Conservation (phyloP, 768 basidiomycete genomes). For the Tubosaeta sp. region DNA sequence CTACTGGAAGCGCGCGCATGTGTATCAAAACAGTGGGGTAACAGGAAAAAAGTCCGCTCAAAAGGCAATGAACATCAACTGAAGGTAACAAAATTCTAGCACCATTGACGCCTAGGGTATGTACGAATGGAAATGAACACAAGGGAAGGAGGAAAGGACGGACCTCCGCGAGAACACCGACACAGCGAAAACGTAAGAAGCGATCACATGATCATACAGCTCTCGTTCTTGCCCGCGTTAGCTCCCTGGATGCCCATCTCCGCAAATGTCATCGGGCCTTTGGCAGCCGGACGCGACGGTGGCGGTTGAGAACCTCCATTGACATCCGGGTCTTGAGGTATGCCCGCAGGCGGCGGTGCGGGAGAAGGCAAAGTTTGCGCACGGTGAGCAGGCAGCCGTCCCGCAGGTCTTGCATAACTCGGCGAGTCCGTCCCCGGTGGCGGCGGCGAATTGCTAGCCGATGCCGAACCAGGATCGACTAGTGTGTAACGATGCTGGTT, state of each 20-base stretch:
- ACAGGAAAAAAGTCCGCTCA: background rate
- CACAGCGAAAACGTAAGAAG: background rate
- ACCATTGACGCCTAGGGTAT: background rate
- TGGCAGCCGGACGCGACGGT: constrained; percentile 10
- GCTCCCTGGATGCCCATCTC: constrained; percentile 80
- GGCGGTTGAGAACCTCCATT: constrained; percentile 2
- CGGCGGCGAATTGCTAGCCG: constrained; percentile 8
- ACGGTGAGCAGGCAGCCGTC: constrained; percentile 32
- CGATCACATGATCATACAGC: constrained; percentile 81
- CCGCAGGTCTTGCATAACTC: constrained; percentile 25
- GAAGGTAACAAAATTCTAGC: background rate
- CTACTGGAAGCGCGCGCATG: background rate
- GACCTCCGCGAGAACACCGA: background rate
- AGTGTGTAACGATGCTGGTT: constrained; percentile 46
- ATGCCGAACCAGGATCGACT: constrained; percentile 35
- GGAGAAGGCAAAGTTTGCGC: constrained; percentile 17
- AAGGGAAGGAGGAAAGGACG: background rate
- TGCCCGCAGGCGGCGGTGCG: constrained; percentile 2
- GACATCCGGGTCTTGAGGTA: background rate
- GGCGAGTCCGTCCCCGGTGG: constrained; percentile 20
- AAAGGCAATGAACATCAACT: background rate
- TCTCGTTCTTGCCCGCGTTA: constrained; percentile 36
- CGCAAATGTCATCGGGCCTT: constrained; percentile 74
- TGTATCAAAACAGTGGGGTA: background rate
- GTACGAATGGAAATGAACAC: background rate